phyloP scores from a whole-genome alignment of 805 yeast species.

The Trichomonascus vanleenenianus region DNA sequence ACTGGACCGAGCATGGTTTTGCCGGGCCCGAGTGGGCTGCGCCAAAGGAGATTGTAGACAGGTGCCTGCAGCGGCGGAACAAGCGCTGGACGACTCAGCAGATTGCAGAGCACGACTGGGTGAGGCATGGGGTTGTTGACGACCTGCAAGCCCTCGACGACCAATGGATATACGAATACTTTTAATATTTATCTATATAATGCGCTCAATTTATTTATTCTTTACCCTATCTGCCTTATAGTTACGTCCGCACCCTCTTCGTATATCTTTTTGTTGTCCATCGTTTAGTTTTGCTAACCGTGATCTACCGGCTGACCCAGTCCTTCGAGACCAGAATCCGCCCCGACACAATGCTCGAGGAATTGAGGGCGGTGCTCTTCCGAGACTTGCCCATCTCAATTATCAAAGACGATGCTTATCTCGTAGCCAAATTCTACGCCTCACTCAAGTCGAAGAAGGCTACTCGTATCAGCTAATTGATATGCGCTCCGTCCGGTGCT shows the following conservation, averaged over 20 bases:
- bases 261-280: too few relatives aligned
- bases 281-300: too few relatives aligned
- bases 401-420: slow-evolving; percentile 55
- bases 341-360: slow-evolving; percentile 54
- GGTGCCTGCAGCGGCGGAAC: slow-evolving; percentile 42
- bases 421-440: slow-evolving; percentile 65
- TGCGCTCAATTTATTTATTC: too few relatives aligned
- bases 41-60: slow-evolving; percentile 35
- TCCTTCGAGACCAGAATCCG: slow-evolving; percentile 65
- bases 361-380: slow-evolving; percentile 71
- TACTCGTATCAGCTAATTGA: slow-evolving; percentile 6
- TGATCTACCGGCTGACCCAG: slow-evolving; percentile 61
- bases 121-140: slow-evolving; percentile 1
- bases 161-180: too few relatives aligned
- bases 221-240: too few relatives aligned
- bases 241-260: too few relatives aligned
- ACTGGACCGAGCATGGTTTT: slow-evolving; percentile 49
- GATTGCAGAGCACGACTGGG: slow-evolving; percentile 16
- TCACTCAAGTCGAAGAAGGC: slow-evolving; percentile 31
- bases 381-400: slow-evolving; percentile 60
- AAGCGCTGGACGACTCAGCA: slow-evolving; percentile 31
- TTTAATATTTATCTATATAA: too few relatives aligned
- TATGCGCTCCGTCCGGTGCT: background rate
- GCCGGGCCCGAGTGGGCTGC: slow-evolving; percentile 32
- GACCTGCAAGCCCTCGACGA: too few relatives aligned